Base-by-base conservation (phyloP, 2,329 filamentous ascomycete species). In the Rugonectria rugulosa region DNA sequence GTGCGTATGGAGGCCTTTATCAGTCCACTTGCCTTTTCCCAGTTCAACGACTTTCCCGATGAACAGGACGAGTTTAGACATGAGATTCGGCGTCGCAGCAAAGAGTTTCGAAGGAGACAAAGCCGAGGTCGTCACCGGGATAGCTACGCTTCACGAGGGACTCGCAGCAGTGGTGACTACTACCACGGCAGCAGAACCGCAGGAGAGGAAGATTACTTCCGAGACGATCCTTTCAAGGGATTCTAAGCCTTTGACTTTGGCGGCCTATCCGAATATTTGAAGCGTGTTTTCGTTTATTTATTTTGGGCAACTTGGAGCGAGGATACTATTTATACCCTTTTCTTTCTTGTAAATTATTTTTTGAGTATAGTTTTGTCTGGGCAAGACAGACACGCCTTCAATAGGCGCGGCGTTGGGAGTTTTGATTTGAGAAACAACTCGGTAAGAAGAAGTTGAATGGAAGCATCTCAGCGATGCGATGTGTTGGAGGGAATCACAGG, bases 1-100 rank as follows among this genome's bases (percentile, higher is more conserved):
- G 87, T 98, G 41, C 87, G 95, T 23, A 98, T 99, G 94, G 94
- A 98, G 73, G 95, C 95, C 0, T 99, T 98, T 72, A 96, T 99
- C 63, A 86, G 80, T 64, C 86, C 86, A 1, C 71, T 88, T 10
- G 77, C 82, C 1, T 77, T 80, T 57, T 76, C 76, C 3, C 75
- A 76, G 23, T 75, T 80, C 47, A 75, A 77, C 11, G 79, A 82
- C 11, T 72, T 76, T 36, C 75, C 77, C 0, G 77, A 81, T 49
- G 81, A 83, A 59, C 71, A 76, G 19, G 81, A 83, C 20, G 81
- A 85, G 59, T 74, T 78, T 57, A 73, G 76, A 45, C 76, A 79
- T 41, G 71, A 75, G 5, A 75, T 77, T 4, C 76, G 83, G 9
- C 73, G 82, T 53, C 75, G 82, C 29, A 86, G 81, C 70, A 85